A percentile compares a stretch with the other conserved stretches of the same genome.
Conservation (phyloP, 345 rosid genomes). For the Melaleuca alternifolia region DNA sequence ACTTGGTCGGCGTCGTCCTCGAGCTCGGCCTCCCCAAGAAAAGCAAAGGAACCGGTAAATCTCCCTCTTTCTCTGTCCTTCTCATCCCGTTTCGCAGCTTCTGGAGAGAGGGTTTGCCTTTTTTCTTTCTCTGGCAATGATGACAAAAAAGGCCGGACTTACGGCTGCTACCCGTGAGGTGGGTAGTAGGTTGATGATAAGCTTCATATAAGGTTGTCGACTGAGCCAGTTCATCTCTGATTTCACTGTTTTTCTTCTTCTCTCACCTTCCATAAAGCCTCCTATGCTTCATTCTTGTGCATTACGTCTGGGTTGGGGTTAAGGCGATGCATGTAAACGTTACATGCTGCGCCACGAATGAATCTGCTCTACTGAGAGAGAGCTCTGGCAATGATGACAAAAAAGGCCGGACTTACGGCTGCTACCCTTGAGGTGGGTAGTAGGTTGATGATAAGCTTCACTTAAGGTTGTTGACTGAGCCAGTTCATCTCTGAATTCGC, state of each 20-base stretch:
- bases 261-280: not conserved
- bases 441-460: slow-evolving; percentile 35
- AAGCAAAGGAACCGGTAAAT: slow-evolving; percentile 46
- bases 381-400: slow-evolving; percentile 51
- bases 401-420: slow-evolving; percentile 77
- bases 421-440: slow-evolving; percentile 39
- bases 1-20: slow-evolving; percentile 40
- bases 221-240: slow-evolving; percentile 37
- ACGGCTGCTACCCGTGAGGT: slow-evolving; percentile 41
- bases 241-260: no score
- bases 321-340: not conserved
- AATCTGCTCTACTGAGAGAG: no score
- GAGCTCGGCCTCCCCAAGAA: slow-evolving; percentile 41
- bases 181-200: slow-evolving; percentile 55
- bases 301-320: not conserved
- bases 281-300: not conserved
- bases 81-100: not conserved
- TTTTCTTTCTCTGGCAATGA: slow-evolving; percentile 34
- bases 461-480: slow-evolving; percentile 52
- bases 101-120: not conserved
- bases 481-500: not conserved
- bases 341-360: no score
- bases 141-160: slow-evolving; percentile 69
- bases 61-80: not conserved
- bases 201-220: slow-evolving; percentile 21